Evolutionary conservation across 192 early-diverging fungal genomes (phyloP), one percentile per base, ranked within the genome.

Genomic region (Funneliformis geosporum): DNA sequence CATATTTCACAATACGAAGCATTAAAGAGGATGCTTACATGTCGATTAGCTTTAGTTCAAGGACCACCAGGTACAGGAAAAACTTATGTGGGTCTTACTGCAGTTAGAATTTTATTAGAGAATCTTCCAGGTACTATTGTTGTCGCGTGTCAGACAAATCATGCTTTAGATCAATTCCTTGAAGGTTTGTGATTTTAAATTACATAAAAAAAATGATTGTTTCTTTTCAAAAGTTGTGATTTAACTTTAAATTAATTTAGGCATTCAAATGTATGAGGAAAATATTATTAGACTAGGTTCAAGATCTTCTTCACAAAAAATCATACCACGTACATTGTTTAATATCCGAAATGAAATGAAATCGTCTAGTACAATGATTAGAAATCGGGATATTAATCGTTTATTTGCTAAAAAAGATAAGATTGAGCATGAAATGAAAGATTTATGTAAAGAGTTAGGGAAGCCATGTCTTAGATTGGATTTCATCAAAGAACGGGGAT

Each of bases 51-150:
- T 2, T 81, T 90, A 25, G 78, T 90, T 60, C 88, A 90, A 75
- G 89, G 89, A 46, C 89, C 89, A 27, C 89, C 89, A 10, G 89
- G 89, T 43, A 90, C 89, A 44, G 89, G 89, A 55, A 90, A 90
- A 70, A 90, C 89, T 0, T 88, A 84, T 74, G 82, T 90, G 0
- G 89, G 89, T 62, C 79, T 89, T 14, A 80, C 83, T 61, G 82
- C 87, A 1, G 87, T 87, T 50, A 46, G 46, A 14, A 83, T 90
- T 0, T 77, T 90, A 39, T 67, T 89, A 5, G 80, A 84, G 21
- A 81, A 89, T 40, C 59, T 71, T 1, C 39, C 83, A n/a, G 83
- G 85, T 7, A 82, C 84, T 0, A 90, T 90, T 55, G 66, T 90
- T 11, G 81, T 86, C 55, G 81, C 89, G 28, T 90, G 89, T 59